A percentile compares a stretch with the other conserved stretches of the same genome.
These are phyloP conservation scores for Hymenoscyphus fraxineus DNA, from an alignment of 2,329 filamentous ascomycete genomes.

Conservation along the genomic window DNA sequence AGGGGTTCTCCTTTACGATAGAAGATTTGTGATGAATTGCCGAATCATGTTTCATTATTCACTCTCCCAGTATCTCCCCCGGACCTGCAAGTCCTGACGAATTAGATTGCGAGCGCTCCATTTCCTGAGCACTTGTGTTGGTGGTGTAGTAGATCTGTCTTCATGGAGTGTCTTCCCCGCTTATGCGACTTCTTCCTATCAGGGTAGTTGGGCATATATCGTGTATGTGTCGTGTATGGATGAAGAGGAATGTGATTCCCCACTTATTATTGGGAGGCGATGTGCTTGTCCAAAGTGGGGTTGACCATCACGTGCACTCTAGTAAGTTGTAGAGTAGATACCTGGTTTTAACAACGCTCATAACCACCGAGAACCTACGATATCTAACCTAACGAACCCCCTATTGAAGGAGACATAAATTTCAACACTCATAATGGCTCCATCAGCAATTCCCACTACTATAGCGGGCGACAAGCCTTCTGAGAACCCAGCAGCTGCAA, in stretches of 20 bases:
- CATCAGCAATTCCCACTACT: not conserved
- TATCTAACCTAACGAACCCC: too few species aligned
- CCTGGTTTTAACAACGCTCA: not conserved
- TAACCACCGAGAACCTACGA: not conserved
- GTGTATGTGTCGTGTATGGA: not conserved
- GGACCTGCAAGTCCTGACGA: too few species aligned
- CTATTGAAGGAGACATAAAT: not conserved
- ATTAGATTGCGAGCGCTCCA: too few species aligned
- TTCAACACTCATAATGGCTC: not conserved
- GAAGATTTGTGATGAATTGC: too few species aligned
- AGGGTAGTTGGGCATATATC: not conserved
- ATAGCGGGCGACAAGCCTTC: not conserved
- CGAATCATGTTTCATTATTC: too few species aligned
- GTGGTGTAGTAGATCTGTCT: too few species aligned
- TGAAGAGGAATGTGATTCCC: not conserved
- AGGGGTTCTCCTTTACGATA: too few species aligned
- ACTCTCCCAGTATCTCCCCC: too few species aligned
- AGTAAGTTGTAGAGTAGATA: not conserved
- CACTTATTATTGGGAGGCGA: not conserved
- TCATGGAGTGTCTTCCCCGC: not conserved
- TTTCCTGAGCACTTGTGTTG: too few species aligned
- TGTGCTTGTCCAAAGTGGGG: not conserved
- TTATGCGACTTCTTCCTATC: not conserved
- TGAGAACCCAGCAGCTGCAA: not conserved
- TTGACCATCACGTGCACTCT: not conserved